Conservation (phyloP, 2,329 filamentous ascomycete genomes). For the Colletotrichum sp. region DNA sequence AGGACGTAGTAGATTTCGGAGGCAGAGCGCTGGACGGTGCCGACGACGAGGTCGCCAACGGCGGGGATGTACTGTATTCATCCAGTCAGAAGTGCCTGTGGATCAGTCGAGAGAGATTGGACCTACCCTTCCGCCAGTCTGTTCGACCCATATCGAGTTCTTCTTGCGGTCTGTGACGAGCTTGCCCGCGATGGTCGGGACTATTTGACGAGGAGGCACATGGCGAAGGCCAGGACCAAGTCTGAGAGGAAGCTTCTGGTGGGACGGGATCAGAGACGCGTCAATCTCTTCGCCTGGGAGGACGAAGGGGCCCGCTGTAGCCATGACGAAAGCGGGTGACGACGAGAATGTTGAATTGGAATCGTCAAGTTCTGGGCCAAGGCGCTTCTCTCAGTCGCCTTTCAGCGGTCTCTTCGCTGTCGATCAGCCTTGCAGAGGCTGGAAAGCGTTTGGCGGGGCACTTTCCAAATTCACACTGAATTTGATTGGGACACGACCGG, state of each 20-base stretch:
- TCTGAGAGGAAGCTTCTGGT: conserved; percentile 74
- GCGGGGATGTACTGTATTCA: conserved; percentile 74
- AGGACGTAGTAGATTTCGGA: conserved; percentile 81
- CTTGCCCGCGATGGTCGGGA: conserved; percentile 70
- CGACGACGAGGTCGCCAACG: conserved; percentile 86
- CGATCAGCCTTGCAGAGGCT: conserved; percentile 20
- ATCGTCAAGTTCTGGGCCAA: not conserved
- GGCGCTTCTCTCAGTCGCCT: not conserved
- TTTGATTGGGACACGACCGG: conserved; percentile 14
- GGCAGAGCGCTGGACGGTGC: conserved; percentile 78
- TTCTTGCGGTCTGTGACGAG: conserved; percentile 73
- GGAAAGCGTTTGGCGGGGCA: conserved; percentile 27
- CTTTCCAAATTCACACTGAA: not conserved
- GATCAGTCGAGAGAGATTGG: not conserved
- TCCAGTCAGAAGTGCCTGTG: conserved; percentile 27
- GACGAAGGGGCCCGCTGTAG: conserved; percentile 66
- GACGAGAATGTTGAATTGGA: conserved; percentile 2
- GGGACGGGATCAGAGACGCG: conserved; percentile 67
- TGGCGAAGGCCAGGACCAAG: conserved; percentile 86
- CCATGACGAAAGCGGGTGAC: conserved; percentile 47
- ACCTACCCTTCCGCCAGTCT: conserved; percentile 68
- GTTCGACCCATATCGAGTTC: conserved; percentile 81
- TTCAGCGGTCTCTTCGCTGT: not conserved
- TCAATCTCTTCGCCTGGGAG: conserved; percentile 84
- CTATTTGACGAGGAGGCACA: conserved; percentile 76